A percentile compares a stretch with the other conserved stretches of the same genome.
Conservation (phyloP, 192 early-diverging fungal species). For the Coemansia sp. region DNA sequence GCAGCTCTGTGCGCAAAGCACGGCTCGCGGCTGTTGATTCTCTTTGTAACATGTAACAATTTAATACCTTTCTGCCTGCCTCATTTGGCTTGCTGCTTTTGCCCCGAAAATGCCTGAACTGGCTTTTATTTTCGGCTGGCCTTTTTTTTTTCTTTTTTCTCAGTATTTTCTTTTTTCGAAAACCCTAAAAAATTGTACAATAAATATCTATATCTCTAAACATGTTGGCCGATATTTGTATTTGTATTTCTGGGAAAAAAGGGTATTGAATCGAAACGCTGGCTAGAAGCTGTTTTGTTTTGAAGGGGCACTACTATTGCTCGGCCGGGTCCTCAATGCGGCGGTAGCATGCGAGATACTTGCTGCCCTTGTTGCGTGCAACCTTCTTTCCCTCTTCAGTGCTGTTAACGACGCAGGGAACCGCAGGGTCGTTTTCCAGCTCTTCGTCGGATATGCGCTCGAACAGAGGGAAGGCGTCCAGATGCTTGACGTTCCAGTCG, state of each 20-base stretch:
- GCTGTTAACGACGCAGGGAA: conserved; percentile 76
- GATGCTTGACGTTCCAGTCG: conserved; percentile 94
- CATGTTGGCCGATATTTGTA: no score
- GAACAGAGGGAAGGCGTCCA: conserved; percentile 93
- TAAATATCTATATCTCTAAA: conserved; percentile 16
- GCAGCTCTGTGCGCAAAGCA: neutral
- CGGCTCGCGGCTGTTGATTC: neutral
- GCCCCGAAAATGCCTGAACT: neutral
- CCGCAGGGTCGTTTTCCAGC: conserved; percentile 77
- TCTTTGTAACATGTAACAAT: conserved; percentile 5
- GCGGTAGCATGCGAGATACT: conserved; percentile 86
- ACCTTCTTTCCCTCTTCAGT: conserved; percentile 99
- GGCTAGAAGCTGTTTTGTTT: neutral
- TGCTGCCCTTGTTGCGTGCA: conserved; percentile 91
- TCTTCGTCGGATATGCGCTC: conserved; percentile 78
- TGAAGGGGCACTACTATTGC: neutral
- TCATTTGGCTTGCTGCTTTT: neutral
- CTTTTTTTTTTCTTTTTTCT: neutral
- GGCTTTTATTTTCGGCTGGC: neutral
- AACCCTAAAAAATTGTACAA: conserved; percentile 38
- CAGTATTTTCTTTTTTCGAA: conserved; percentile 3
- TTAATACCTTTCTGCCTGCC: neutral
- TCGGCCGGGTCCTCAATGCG: conserved; percentile 64
- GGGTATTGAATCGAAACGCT: no score
- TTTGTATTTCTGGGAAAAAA: no score